Evolutionary conservation across 257 asterid species (phyloP).

Genomic region (Plantago ovata): DNA sequence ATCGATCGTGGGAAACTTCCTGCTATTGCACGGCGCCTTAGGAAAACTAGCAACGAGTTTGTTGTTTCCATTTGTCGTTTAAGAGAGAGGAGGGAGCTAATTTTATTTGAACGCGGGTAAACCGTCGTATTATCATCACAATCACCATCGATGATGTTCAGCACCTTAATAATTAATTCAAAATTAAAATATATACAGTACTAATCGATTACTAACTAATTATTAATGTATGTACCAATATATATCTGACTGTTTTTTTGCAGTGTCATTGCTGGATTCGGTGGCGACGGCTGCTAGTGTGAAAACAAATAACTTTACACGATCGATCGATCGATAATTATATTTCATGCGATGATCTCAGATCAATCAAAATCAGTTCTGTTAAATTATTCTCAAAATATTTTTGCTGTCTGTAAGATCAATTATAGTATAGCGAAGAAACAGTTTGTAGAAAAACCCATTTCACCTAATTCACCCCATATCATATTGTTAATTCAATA

Average conservation of each 20-base stretch:
- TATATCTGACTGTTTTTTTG: neutral
- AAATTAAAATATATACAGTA: too few relatives aligned
- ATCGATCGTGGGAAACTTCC: conserved; percentile 26
- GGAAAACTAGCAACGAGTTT: conserved; percentile 15
- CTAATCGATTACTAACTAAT: too few relatives aligned
- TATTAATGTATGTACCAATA: neutral
- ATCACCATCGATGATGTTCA: conserved; percentile 22
- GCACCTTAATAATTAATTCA: neutral
- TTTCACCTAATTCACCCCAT: conserved; percentile 32
- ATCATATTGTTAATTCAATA: neutral
- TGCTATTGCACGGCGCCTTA: conserved; percentile 9
- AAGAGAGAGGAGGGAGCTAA: too few relatives aligned
- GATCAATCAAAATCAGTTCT: conserved; percentile 68
- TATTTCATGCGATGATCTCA: conserved; percentile 43
- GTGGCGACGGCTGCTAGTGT: conserved; percentile 28
- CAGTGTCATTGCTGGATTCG: conserved; percentile 7
- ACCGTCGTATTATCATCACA: too few relatives aligned
- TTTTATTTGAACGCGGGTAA: too few relatives aligned
- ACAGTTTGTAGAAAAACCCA: conserved; percentile 31
- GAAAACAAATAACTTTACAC: conserved; percentile 4
- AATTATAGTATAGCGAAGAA: too few relatives aligned
- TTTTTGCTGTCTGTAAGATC: conserved; percentile 17
- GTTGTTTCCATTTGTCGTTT: conserved; percentile 35
- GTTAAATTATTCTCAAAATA: conserved; percentile 11
- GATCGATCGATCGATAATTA: neutral